Percentiles rank a stretch among this genome's conserved stretches.
phyloP scores from a whole-genome alignment of 2,329 filamentous ascomycete species.

The Fusarium xylarioides region DNA sequence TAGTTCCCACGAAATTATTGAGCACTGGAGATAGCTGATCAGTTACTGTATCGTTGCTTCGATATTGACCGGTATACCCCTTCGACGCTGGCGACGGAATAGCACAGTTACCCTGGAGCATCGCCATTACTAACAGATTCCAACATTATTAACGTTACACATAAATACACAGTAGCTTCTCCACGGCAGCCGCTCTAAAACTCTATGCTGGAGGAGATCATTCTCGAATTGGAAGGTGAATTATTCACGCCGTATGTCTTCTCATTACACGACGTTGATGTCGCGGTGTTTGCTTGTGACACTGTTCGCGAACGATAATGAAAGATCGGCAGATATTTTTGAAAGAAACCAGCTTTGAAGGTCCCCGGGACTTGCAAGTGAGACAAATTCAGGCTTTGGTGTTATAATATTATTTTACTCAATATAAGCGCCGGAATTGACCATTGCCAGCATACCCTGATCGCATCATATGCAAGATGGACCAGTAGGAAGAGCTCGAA shows the following conservation, averaged over 20 bases:
- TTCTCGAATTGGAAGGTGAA: neutral
- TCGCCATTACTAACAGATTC: neutral
- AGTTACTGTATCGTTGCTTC: neutral
- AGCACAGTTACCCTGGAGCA: conserved; percentile 9
- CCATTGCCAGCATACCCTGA: neutral
- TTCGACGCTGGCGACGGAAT: neutral
- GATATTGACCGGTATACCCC: neutral
- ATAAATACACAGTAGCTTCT: neutral
- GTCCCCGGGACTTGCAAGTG: neutral
- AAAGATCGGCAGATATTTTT: neutral
- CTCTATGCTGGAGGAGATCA: neutral
- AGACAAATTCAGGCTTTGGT: neutral
- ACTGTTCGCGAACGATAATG: neutral
- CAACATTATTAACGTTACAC: neutral
- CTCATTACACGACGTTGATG: neutral
- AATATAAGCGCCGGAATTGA: neutral
- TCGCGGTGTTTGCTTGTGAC: neutral
- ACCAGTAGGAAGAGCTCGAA: conserved; percentile 4
- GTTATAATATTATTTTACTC: neutral
- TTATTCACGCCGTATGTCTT: neutral
- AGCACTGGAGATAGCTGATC: neutral
- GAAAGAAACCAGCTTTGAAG: neutral
- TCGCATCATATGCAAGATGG: conserved; percentile 10
- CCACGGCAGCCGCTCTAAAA: neutral
- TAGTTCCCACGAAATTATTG: conserved; percentile 1